Percentiles rank a stretch among this genome's conserved stretches.
Conservation (phyloP, 768 basidiomycete genomes). For the Tremella fuciformis region DNA sequence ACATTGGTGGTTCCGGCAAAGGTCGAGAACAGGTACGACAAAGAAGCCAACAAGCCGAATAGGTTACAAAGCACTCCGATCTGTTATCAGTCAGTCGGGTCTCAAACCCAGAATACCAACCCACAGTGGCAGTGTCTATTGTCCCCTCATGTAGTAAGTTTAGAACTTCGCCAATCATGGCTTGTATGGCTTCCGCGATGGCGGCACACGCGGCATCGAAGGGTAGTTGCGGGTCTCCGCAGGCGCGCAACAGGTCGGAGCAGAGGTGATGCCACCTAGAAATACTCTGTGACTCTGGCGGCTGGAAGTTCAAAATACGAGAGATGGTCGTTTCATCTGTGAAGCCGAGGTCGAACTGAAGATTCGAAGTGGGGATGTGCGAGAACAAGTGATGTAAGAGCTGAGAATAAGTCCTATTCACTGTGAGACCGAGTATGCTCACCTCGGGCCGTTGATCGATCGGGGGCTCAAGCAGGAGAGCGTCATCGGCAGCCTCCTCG, state of each 20-base stretch:
- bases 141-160: too few relatives aligned
- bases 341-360: slow-evolving; percentile 13
- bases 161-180: too few relatives aligned
- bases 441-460: slow-evolving; percentile 23
- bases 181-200: too few relatives aligned
- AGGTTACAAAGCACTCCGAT: background rate
- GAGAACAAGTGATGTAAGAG: slow-evolving; percentile 38
- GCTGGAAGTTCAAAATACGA: slow-evolving; percentile 24
- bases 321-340: slow-evolving; percentile 26
- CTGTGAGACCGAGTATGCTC: slow-evolving; percentile 9
- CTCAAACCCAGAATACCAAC: too few relatives aligned
- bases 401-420: slow-evolving; percentile 10
- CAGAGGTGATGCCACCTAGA: slow-evolving; percentile 13
- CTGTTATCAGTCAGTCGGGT: too few relatives aligned
- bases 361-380: slow-evolving; percentile 19
- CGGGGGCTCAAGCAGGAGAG: background rate
- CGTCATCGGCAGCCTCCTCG: slow-evolving; percentile 1
- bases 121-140: too few relatives aligned
- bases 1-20: too few relatives aligned
- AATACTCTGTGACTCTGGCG: background rate
- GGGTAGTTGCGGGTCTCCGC: slow-evolving; percentile 17
- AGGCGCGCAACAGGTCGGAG: slow-evolving; percentile 28
- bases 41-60: background rate
- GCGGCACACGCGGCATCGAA: background rate
- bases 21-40: too few relatives aligned